A percentile compares a stretch with the other conserved stretches of the same genome.
Conservation (phyloP, 2,329 filamentous ascomycete genomes). For the Alternaria angustiovoidea region DNA sequence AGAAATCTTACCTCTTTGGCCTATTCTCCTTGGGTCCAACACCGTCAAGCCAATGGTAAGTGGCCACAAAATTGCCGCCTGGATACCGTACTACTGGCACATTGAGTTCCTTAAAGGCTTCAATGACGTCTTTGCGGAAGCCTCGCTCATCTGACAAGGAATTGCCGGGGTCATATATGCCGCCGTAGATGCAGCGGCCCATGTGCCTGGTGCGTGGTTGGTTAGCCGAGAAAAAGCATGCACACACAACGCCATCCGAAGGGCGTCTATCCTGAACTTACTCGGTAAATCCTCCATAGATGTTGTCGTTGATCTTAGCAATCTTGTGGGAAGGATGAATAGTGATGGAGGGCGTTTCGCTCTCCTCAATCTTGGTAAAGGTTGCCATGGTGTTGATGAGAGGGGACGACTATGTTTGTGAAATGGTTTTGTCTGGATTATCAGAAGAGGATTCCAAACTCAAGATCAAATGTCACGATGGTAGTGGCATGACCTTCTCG, state of each 20-base stretch:
- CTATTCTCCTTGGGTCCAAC: constrained; percentile 76
- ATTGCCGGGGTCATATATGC: constrained; percentile 81
- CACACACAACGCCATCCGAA: background rate
- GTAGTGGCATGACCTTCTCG: constrained; percentile 13
- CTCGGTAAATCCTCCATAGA: constrained; percentile 87
- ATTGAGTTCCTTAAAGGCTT: constrained; percentile 75
- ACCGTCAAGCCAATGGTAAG: constrained; percentile 86
- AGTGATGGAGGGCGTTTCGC: constrained; percentile 69
- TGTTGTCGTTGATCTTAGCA: constrained; percentile 79
- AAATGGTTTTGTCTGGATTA: background rate
- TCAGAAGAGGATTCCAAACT: background rate
- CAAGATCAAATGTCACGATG: constrained; percentile 4
- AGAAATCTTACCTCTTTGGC: constrained; percentile 59
- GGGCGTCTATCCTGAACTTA: constrained; percentile 52
- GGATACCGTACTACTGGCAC: constrained; percentile 82
- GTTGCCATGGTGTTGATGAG: constrained; percentile 67
- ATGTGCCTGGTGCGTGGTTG: constrained; percentile 69
- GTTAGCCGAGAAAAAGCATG: constrained; percentile 30
- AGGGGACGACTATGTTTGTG: background rate
- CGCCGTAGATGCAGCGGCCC: constrained; percentile 87
- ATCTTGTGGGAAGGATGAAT: constrained; percentile 71
- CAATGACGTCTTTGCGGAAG: constrained; percentile 80
- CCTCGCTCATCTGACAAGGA: constrained; percentile 76
- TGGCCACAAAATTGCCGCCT: constrained; percentile 84
- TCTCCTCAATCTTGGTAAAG: constrained; percentile 72